Base-by-base conservation (phyloP, 2,329 filamentous ascomycete species). In the Verticillium albo-atrum region DNA sequence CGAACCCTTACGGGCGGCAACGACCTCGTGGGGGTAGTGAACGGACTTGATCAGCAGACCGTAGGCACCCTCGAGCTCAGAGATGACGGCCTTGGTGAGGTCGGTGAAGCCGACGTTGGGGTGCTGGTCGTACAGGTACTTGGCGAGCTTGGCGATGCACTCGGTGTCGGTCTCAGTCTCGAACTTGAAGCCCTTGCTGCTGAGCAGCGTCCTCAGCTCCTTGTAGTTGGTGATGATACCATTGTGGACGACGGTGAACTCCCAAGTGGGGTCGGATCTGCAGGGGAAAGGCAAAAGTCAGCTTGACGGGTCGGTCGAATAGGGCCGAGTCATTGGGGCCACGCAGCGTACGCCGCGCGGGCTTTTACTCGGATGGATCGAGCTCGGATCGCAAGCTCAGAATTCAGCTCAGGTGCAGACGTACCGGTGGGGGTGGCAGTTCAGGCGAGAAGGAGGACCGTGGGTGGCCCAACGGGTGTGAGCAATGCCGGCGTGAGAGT, bases 171-270 rank as follows among this genome's bases (percentile, higher is more conserved):
- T 99, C 79, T 99, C 94, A 57, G 95, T 99, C 88, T 99, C 95
- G 75, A 99, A 99, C 73, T 89, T 90, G 88, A 97, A 96, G 74
- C 95, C 95, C 86, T 98, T 99, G 83, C 84, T 85, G 79, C 89
- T 86, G 68, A 99, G 85, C 65, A 99, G 88, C 64, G 90, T 91
- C 87, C 94, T 97, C 71, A 99, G 82, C 81, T 99, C 95, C 85
- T 99, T 99, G 87, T 99, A 99, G 86, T 99, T 99, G 82, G 95
- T 99, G 79, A 99, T 99, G 84, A 99, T 99, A 74, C 95, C 95
- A 80, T 99, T 99, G 89, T 99, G 95, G 63, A 98, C 95, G 70
- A 99, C 89, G 66, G 91, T 85, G 77, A 99, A 99, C 80, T 99
- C 90, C 92, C 94, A 99, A 71, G 81, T 91, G 69, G 89, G 87